Evolutionary conservation across 2,329 filamentous ascomycete genomes (phyloP).

Genomic region (Mariannaea sp.): DNA sequence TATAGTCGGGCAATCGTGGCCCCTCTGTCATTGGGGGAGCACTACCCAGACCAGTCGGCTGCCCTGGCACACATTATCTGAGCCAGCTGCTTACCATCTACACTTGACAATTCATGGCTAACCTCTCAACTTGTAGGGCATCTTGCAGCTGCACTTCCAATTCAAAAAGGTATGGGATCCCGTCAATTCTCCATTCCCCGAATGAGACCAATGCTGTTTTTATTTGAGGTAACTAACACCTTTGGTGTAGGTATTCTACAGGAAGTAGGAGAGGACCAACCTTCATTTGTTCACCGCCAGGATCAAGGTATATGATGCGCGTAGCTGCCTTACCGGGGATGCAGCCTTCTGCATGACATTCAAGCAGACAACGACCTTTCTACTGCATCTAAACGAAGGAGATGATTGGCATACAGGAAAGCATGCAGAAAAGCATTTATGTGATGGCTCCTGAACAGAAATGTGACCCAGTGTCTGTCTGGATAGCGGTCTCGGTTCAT

Average conservation of each 20-base stretch:
- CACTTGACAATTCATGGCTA: constrained; percentile 18
- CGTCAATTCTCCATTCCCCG: neutral
- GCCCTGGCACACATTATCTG: constrained; percentile 20
- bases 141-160: constrained; percentile 95
- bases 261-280: constrained; percentile 49
- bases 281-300: constrained; percentile 9
- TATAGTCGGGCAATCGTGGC: constrained; percentile 6
- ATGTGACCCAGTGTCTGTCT: constrained; percentile 20
- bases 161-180: constrained; percentile 82
- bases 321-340: neutral
- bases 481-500: constrained; percentile 26
- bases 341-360: neutral
- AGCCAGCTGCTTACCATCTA: neutral
- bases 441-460: constrained; percentile 21
- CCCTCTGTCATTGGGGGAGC: no score
- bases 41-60: constrained; percentile 16
- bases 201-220: constrained; percentile 6
- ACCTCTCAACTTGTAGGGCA: constrained; percentile 64
- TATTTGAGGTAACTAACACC: constrained; percentile 30
- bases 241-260: constrained; percentile 57
- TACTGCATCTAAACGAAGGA: constrained; percentile 6
- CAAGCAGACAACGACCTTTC: constrained; percentile 2
- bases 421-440: no score
- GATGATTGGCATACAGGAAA: constrained; percentile 12
- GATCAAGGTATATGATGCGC: neutral